Conservation (phyloP, 1,284 basidiomycete species). For the Athelia sp. region DNA sequence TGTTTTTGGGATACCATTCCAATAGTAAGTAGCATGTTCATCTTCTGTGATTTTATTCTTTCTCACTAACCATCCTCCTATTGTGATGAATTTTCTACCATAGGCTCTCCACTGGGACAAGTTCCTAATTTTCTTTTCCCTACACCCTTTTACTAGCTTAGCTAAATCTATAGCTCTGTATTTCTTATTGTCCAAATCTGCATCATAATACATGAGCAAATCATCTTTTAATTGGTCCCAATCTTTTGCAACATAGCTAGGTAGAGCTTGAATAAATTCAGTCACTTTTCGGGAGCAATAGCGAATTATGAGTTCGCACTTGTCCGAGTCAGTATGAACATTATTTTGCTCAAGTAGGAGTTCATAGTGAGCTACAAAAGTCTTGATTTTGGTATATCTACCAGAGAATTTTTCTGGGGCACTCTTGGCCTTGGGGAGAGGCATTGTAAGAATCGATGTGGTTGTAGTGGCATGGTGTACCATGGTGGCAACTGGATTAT, state of each 20-base stretch:
- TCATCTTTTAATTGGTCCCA: not conserved
- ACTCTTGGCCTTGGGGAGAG: not conserved
- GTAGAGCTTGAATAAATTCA: not conserved
- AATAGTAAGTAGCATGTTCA: not conserved
- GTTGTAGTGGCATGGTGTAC: not conserved
- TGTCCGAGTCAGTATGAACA: not conserved
- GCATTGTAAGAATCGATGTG: not conserved
- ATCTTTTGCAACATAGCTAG: not conserved
- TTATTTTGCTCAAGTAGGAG: not conserved
- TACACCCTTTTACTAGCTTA: not conserved
- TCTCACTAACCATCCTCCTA: not conserved
- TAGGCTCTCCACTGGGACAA: not conserved
- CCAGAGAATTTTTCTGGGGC: not conserved
- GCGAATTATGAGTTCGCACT: not conserved
- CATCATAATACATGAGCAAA: not conserved
- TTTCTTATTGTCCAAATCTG: not conserved
- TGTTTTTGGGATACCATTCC: not conserved
- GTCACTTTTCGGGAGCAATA: not conserved
- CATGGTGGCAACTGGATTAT: not conserved
- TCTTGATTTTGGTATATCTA: not conserved
- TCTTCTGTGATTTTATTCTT: not conserved
- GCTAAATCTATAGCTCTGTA: not conserved
- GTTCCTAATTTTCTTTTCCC: not conserved
- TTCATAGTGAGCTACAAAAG: not conserved
- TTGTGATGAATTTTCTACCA: not conserved